A percentile compares a stretch with the other conserved stretches of the same genome.
These are phyloP conservation scores for Saccharomycopsis amapae DNA, from an alignment of 805 yeast species.

Conservation along the genomic window DNA sequence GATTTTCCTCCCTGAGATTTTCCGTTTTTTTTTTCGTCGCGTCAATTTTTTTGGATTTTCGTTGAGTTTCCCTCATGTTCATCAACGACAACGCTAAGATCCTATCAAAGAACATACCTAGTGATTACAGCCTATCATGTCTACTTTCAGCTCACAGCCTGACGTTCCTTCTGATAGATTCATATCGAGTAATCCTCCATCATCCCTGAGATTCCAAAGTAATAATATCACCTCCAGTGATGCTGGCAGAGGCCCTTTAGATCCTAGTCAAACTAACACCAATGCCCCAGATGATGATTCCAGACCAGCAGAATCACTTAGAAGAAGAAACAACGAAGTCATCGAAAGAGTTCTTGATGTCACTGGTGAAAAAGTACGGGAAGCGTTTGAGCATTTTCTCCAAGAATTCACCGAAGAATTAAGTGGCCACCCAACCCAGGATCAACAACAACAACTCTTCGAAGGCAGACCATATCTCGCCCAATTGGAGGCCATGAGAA, in stretches of 20 bases:
- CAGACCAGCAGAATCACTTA: constrained; percentile 21
- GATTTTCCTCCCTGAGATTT: too few relatives aligned
- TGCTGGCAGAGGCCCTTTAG: background rate
- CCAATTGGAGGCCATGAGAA: constrained; percentile 75
- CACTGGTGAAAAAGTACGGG: constrained; percentile 91
- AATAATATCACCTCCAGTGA: constrained; percentile 17
- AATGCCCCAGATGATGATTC: constrained; percentile 17
- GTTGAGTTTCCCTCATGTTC: too few relatives aligned
- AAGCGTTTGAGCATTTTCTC: constrained; percentile 79
- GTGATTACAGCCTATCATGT: too few relatives aligned
- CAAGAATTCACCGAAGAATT: constrained; percentile 46
- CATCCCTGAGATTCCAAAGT: constrained; percentile 18
- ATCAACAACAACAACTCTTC: constrained; percentile 32
- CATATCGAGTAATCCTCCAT: constrained; percentile 15
- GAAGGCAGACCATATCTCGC: constrained; percentile 61
- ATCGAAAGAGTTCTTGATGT: constrained; percentile 85
- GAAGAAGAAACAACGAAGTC: constrained; percentile 53
- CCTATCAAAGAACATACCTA: too few relatives aligned
- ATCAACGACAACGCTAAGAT: too few relatives aligned
- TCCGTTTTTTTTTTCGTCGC: too few relatives aligned
- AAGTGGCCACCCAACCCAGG: too few relatives aligned
- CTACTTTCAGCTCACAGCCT: constrained; percentile 18
- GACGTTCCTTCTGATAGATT: constrained; percentile 18
- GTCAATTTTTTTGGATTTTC: background rate
- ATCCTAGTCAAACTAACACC: background rate